Percentiles rank a stretch among this genome's conserved stretches.
Evolutionary conservation across 495 filamentous ascomycete genomes (phyloP).

Genomic region (Astrothelium subdiscretum): DNA sequence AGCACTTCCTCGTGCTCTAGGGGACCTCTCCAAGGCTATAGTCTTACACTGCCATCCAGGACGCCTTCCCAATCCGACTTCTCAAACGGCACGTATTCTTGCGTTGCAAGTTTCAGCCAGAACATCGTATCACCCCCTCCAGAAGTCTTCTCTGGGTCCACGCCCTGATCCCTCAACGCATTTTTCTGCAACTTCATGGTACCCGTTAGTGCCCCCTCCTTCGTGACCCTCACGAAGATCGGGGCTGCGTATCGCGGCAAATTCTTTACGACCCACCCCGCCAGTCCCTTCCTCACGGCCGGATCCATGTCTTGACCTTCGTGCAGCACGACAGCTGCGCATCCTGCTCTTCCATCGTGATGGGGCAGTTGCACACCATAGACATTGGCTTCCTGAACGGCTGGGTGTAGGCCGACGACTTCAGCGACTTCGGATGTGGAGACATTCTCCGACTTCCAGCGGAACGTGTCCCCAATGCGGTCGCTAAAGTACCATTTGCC

Average conservation of each 20-base stretch:
- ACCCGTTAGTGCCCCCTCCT: conserved; percentile 11
- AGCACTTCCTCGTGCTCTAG: too few species aligned
- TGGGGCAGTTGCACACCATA: conserved; percentile 62
- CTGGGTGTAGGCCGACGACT: conserved; percentile 51
- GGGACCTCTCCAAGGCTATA: too few species aligned
- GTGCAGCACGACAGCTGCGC: conserved; percentile 24
- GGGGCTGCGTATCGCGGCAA: conserved; percentile 19
- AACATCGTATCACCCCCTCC: conserved; percentile 11
- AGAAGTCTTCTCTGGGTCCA: conserved; percentile 13
- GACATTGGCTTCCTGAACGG: conserved; percentile 63
- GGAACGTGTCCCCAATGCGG: conserved; percentile 63
- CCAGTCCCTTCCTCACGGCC: conserved; percentile 6
- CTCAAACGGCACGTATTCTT: conserved; percentile 15
- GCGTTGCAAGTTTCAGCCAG: conserved; percentile 13
- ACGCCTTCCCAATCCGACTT: conserved; percentile 14
- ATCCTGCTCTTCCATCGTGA: conserved; percentile 32
- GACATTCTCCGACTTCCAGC: conserved; percentile 80
- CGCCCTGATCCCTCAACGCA: conserved; percentile 16
- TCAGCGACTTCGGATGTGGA: conserved; percentile 66
- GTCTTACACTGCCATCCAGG: conserved; percentile 11
- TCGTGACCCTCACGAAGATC: conserved; percentile 16
- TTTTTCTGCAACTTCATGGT: conserved; percentile 22
- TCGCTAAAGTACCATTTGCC: conserved; percentile 75
- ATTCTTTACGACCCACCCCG: conserved; percentile 6
- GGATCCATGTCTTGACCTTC: conserved; percentile 5